Percentiles rank a stretch among this genome's conserved stretches.
Evolutionary conservation across 2,329 filamentous ascomycete species (phyloP).

Genomic region (Ampelomyces quisqualis): DNA sequence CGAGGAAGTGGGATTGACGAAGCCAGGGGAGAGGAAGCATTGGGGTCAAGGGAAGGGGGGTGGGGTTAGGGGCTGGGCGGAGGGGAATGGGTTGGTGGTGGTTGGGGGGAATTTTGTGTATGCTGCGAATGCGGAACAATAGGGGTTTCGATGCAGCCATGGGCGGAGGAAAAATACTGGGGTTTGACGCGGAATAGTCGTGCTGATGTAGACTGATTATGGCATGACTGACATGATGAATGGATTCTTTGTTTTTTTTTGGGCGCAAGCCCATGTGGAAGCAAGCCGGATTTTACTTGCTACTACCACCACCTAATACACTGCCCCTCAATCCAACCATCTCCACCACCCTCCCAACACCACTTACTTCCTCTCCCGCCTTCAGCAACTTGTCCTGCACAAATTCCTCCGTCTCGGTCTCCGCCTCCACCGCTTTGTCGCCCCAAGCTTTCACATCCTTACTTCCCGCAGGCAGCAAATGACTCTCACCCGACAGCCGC

Average conservation of each 20-base stretch:
- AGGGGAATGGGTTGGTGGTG: slow-evolving; percentile 50
- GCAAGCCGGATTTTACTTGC: not conserved
- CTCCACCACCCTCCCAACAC: slow-evolving; percentile 29
- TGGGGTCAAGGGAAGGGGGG: slow-evolving; percentile 57
- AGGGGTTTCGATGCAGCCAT: too few species aligned
- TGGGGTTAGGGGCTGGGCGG: slow-evolving; percentile 55
- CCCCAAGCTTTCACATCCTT: slow-evolving; percentile 32
- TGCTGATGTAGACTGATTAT: too few species aligned
- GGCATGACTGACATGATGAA: not conserved
- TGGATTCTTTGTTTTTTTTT: too few species aligned
- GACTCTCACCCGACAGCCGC: slow-evolving; percentile 43
- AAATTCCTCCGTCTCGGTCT: slow-evolving; percentile 17
- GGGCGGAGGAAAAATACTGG: too few species aligned
- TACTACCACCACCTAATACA: slow-evolving; percentile 11
- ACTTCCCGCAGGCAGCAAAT: slow-evolving; percentile 38
- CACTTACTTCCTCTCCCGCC: slow-evolving; percentile 26
- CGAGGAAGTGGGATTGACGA: slow-evolving; percentile 46
- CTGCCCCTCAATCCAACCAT: slow-evolving; percentile 33
- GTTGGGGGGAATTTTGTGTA: slow-evolving; percentile 52
- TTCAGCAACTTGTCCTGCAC: slow-evolving; percentile 23
- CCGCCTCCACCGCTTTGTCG: slow-evolving; percentile 24
- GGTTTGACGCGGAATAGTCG: too few species aligned
- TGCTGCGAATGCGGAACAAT: slow-evolving; percentile 53
- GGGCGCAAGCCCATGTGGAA: too few species aligned
- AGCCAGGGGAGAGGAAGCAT: slow-evolving; percentile 53